Base-by-base conservation (phyloP, 441 rosid genomes). In the Hura crepitans region DNA sequence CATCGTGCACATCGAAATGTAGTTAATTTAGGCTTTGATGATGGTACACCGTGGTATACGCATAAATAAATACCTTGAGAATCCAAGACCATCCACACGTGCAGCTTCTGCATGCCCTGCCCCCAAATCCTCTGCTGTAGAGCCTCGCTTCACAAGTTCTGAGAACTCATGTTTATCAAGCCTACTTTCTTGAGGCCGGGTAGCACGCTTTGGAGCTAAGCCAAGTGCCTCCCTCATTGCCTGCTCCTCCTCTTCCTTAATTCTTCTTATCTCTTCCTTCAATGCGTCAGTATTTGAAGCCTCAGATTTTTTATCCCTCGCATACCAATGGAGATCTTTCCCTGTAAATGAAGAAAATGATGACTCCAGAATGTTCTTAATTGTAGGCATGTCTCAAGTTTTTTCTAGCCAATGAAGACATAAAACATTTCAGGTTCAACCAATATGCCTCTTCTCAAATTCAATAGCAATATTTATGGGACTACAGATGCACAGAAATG, bases 211-310 rank as follows among this genome's bases (percentile, higher is more conserved):
- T 37, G 99, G 97, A 73, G 97, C 99, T 77, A 92, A 82, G 23
- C 99, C 99, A 75, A 95, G 94, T 71, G 97, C 97, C 80, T 92
- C 99, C 85, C 95, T 90, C 99, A 95, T 92, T 76, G 96, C 87
- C 70, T 89, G 97, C 75, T 95, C 97, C 84, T 92, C 97, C 77
- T 95, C 88, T 78, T 95, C 97, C 74, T 95, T 92, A 49, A 95
- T 77, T 79, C 97, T 85, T 77, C 80, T 81, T 72, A 92, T 89
- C 87, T 95, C 99, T 60, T 90, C 98, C 80, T 87, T 89, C 33
- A 86, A 58, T 60, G 92, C 96, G 68, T 90, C 93, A 10, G 73
- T 30, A 59, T 79, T 73, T 62, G 91, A 79, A 70, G 75, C 64
- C 73, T 33, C 74, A 15, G 85, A 61, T 11, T 83, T 85, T 72